phyloP scores from a whole-genome alignment of 176 grass and related monocot species.

The Aegilops bicornis region DNA sequence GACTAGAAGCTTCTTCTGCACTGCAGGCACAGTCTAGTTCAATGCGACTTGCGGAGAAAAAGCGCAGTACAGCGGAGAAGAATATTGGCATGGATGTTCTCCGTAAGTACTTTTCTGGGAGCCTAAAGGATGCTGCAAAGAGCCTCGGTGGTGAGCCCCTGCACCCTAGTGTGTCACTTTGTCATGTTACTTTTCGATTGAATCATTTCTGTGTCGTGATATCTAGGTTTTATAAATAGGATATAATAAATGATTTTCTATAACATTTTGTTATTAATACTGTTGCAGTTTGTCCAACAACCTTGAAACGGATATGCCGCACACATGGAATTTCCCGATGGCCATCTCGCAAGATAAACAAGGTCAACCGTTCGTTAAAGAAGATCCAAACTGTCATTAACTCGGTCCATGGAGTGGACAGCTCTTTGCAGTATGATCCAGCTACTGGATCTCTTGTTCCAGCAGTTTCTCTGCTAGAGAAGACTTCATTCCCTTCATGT shows the following conservation, averaged over 20 bases:
- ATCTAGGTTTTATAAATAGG: slow-evolving; percentile 2
- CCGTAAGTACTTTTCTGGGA: slow-evolving; percentile 90
- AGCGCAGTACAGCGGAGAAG: slow-evolving; percentile 63
- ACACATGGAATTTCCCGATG: slow-evolving; percentile 92
- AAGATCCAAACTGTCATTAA: slow-evolving; percentile 96
- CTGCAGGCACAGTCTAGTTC: slow-evolving; percentile 54
- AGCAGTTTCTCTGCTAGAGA: slow-evolving; percentile 46
- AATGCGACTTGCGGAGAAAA: slow-evolving; percentile 54
- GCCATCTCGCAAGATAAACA: slow-evolving; percentile 99
- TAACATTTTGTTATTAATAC: slow-evolving; percentile 34
- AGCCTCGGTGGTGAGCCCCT: slow-evolving; percentile 78
- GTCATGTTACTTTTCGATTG: background rate
- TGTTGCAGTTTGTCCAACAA: slow-evolving; percentile 91
- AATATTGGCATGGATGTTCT: slow-evolving; percentile 93
- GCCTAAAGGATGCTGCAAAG: slow-evolving; percentile 85
- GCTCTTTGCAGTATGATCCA: slow-evolving; percentile 80
- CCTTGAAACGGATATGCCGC: slow-evolving; percentile 92
- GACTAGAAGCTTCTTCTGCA: slow-evolving; percentile 13
- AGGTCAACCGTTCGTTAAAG: slow-evolving; percentile 92
- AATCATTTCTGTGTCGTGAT: slow-evolving; percentile 8
- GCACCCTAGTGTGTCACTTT: background rate
- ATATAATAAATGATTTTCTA: slow-evolving; percentile 4
- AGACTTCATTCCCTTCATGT: slow-evolving; percentile 1
- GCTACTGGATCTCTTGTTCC: slow-evolving; percentile 73
- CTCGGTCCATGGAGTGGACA: slow-evolving; percentile 78